A percentile compares a stretch with the other conserved stretches of the same genome.
Conservation (phyloP, 2,329 filamentous ascomycete species). For the Pyrenochaeta sp. region DNA sequence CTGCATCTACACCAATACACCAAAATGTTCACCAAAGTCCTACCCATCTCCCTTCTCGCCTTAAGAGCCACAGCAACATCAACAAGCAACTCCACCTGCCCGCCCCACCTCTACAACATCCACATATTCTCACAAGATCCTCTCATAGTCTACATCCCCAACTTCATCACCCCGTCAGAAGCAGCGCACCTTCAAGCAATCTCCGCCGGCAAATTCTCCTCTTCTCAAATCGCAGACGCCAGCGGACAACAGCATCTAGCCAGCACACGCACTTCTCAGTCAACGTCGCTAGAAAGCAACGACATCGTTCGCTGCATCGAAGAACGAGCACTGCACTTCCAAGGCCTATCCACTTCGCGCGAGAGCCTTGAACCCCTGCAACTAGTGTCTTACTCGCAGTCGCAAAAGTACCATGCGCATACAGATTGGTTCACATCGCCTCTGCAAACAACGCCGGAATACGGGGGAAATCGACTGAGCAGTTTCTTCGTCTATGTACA, state of each 20-base stretch:
- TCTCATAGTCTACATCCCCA: slow-evolving; percentile 64
- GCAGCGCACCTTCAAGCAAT: slow-evolving; percentile 58
- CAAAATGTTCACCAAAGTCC: slow-evolving; percentile 2
- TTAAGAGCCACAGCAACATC: neutral
- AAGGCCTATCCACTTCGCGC: slow-evolving; percentile 59
- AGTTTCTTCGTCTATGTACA: slow-evolving; percentile 69
- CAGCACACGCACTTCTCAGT: slow-evolving; percentile 30
- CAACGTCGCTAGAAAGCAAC: slow-evolving; percentile 44
- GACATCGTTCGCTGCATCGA: slow-evolving; percentile 63
- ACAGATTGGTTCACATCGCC: slow-evolving; percentile 61
- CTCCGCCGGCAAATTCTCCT: slow-evolving; percentile 52
- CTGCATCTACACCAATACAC: neutral
- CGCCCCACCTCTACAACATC: slow-evolving; percentile 48
- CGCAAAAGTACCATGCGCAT: slow-evolving; percentile 64
- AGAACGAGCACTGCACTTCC: slow-evolving; percentile 62
- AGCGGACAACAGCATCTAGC: slow-evolving; percentile 32
- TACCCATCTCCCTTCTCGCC: slow-evolving; percentile 11
- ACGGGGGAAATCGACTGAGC: slow-evolving; percentile 54
- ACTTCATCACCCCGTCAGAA: slow-evolving; percentile 61
- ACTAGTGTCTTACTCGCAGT: slow-evolving; percentile 57
- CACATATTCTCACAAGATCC: slow-evolving; percentile 63
- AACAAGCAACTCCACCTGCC: slow-evolving; percentile 35
- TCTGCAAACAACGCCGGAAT: slow-evolving; percentile 25
- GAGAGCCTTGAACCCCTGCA: slow-evolving; percentile 60
- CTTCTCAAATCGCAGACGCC: slow-evolving; percentile 29